phyloP scores from a whole-genome alignment of 345 rosid genomes.

The Dipteronia dyeriana region DNA sequence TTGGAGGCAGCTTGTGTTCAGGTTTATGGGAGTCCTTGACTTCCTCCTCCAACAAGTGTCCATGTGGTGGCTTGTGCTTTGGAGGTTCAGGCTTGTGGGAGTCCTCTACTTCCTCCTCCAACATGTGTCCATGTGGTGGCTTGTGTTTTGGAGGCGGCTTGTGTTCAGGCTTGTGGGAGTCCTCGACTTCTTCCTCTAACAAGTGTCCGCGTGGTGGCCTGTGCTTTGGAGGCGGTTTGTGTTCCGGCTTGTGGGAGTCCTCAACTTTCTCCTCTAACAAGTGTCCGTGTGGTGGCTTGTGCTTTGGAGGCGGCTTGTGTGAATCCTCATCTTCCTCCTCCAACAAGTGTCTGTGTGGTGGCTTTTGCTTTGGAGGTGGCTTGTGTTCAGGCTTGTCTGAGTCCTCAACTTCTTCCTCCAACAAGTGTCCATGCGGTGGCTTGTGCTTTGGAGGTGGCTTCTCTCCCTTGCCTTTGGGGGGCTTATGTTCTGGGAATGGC shows the following conservation, averaged over 20 bases:
- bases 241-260: slow-evolving; percentile 8
- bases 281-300: slow-evolving; percentile 24
- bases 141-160: slow-evolving; percentile 8
- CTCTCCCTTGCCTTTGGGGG: slow-evolving; percentile 5
- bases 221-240: slow-evolving; percentile 21
- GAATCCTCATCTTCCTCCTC: too few species aligned
- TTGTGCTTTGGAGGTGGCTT: slow-evolving; percentile 25
- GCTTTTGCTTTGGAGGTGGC: not conserved
- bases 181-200: slow-evolving; percentile 21
- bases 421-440: slow-evolving; percentile 16
- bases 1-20: not conserved
- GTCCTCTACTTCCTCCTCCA: slow-evolving; percentile 22
- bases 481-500: slow-evolving; percentile 9
- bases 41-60: slow-evolving; percentile 17
- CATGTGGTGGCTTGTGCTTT: slow-evolving; percentile 21
- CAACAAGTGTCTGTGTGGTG: slow-evolving; percentile 18
- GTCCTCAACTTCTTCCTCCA: slow-evolving; percentile 22
- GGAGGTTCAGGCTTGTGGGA: slow-evolving; percentile 15
- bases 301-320: slow-evolving; percentile 17
- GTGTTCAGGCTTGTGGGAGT: slow-evolving; percentile 14
- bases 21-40: slow-evolving; percentile 20
- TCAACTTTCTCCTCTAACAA: slow-evolving; percentile 19
- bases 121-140: slow-evolving; percentile 7
- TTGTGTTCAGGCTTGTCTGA: too few species aligned
- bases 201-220: slow-evolving; percentile 13